Evolutionary conservation across 345 rosid genomes (phyloP), one percentile per base, ranked within the genome.

Genomic region (Arabidopsis arenosa): DNA sequence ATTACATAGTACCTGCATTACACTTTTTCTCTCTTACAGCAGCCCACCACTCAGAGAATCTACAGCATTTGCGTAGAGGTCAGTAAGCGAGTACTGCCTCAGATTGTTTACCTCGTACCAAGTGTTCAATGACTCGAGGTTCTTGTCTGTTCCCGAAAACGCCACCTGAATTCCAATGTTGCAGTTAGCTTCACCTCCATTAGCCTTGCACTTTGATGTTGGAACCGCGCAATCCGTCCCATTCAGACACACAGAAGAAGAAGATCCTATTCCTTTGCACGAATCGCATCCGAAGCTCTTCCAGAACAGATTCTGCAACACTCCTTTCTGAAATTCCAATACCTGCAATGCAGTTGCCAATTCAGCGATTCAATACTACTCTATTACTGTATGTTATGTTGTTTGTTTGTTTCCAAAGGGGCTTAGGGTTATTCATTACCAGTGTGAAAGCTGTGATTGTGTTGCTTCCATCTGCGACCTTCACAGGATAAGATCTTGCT

Each of bases 31-130:
- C 49, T 32, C 62, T 79, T 61, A 79, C 43, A 79, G 43, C 8
- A 68, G 37, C 21, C 79, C 75, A 35, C 72, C 75, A 63, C 61
- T 47, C 14, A 81, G 5, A 14, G 86, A 71, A 63, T 86, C 69
- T 60, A 80, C 15, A 78, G 73, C 82, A 52, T 71, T 77, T 0
- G 92, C 76, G 44, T 81, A 92, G 11, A 94, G 84, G 37, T 79
- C 84, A 51, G 72, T 82, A 45, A 95, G 88, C 1, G 97, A 95
- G 79, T 81, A 73, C 56, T 77, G 88, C 70, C 90, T 73, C 53
- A 95, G 89, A 9, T 89, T 88, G 52, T 72, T 83, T 3, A 95
- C 88, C 80, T 95, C 97, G 12, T 92, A 95, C 99, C 97, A 95
- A 4, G 96, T 84, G 80, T 92, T 90, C 33, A 95, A 81, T 3